These are phyloP conservation scores for Penicillium sclerotigenum DNA, from an alignment of 2,329 filamentous ascomycete species.

Conservation along the genomic window DNA sequence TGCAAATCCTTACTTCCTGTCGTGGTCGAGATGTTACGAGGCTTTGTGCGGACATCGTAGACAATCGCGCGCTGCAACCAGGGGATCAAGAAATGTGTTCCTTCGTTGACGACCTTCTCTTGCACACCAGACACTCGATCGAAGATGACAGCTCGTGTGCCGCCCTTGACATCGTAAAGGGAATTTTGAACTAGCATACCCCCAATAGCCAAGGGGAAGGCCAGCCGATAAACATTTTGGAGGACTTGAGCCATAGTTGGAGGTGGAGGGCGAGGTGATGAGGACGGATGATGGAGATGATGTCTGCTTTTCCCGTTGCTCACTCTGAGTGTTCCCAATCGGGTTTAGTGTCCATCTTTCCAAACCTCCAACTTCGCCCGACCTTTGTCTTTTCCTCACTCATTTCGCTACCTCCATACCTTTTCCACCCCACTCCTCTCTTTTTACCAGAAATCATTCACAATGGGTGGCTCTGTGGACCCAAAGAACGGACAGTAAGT, in stretches of 20 bases:
- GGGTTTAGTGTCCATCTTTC: constrained; percentile 33
- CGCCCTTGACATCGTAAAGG: constrained; percentile 96
- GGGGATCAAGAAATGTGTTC: constrained; percentile 92
- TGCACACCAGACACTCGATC: constrained; percentile 89
- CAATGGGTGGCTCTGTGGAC: constrained; percentile 40
- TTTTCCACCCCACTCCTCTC: constrained; percentile 14
- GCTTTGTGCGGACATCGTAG: constrained; percentile 97
- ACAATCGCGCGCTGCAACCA: constrained; percentile 94
- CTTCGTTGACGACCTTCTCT: constrained; percentile 88
- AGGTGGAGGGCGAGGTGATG: constrained; percentile 15
- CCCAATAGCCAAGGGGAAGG: constrained; percentile 70
- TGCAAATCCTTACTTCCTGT: constrained; percentile 98
- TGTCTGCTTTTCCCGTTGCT: constrained; percentile 37
- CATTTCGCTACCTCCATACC: constrained; percentile 15
- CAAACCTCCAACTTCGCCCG: constrained; percentile 33
- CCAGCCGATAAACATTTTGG: constrained; percentile 44
- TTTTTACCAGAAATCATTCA: constrained; percentile 23
- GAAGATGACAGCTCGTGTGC: constrained; percentile 94
- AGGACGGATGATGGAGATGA: constrained; percentile 28
- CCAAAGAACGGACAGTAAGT: constrained; percentile 47
- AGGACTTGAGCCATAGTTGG: constrained; percentile 46
- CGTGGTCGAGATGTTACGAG: constrained; percentile 93
- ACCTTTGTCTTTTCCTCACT: constrained; percentile 29
- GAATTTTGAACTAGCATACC: constrained; percentile 69
- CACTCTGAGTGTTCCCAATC: constrained; percentile 22